Percentiles rank a stretch among this genome's conserved stretches.
These are phyloP conservation scores for Decorospora gaudefroyi DNA, from an alignment of 2,329 filamentous ascomycete species.

Conservation along the genomic window DNA sequence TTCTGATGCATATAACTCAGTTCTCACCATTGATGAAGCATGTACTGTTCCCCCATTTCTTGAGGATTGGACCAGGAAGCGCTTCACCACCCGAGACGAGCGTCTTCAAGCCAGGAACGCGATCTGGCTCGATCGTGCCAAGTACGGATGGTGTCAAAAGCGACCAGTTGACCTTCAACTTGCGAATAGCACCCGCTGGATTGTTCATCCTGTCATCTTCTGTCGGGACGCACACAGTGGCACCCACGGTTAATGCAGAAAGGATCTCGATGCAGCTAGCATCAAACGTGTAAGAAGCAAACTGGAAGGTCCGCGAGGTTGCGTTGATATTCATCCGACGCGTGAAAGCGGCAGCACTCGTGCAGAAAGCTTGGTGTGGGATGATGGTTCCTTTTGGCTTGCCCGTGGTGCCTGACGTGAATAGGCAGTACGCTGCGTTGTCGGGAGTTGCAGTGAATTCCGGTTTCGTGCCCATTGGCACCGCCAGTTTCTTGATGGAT, in stretches of 20 bases:
- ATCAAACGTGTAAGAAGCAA: constrained; percentile 59
- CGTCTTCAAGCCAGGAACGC: constrained; percentile 49
- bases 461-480: constrained; percentile 45
- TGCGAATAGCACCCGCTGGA: constrained; percentile 51
- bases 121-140: constrained; percentile 50
- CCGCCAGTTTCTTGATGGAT: constrained; percentile 46
- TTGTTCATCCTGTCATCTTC: constrained; percentile 60
- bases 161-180: constrained; percentile 35
- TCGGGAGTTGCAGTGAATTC: constrained; percentile 47
- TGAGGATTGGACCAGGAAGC: constrained; percentile 48
- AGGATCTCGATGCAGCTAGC: constrained; percentile 61
- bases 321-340: constrained; percentile 51
- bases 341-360: constrained; percentile 44
- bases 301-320: constrained; percentile 61
- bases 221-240: constrained; percentile 59
- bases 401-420: constrained; percentile 52
- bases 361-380: constrained; percentile 63
- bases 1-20: constrained; percentile 8
- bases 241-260: constrained; percentile 56
- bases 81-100: constrained; percentile 53
- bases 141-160: constrained; percentile 42
- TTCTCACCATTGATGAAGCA: constrained; percentile 54
- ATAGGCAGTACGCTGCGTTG: constrained; percentile 64
- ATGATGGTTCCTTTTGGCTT: constrained; percentile 66
- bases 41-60: constrained; percentile 51